Percentiles rank a stretch among this genome's conserved stretches.
Conservation (phyloP, 768 basidiomycete genomes). For the Tulasnella sp. region DNA sequence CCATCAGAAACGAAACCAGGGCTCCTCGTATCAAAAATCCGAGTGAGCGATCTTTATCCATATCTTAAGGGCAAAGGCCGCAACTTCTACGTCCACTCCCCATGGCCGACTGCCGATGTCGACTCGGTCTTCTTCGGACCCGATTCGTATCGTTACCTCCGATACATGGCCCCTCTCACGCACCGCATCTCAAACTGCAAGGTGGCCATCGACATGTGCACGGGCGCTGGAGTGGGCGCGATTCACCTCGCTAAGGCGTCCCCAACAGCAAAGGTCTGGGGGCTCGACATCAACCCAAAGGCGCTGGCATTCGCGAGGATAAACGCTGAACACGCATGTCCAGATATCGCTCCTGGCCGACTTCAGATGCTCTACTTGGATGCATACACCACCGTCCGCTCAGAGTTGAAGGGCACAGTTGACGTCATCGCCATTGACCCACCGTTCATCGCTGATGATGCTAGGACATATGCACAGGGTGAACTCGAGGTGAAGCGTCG, state of each 20-base stretch:
- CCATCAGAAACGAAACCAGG: no score
- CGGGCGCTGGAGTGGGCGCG: constrained; percentile 1
- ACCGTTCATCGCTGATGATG: constrained; percentile 9
- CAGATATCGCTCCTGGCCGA: no score
- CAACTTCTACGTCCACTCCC: not conserved
- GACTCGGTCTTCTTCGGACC: constrained; percentile 3
- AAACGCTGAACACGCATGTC: not conserved
- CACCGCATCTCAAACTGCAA: not conserved
- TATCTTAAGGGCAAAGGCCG: not conserved
- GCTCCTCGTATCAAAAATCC: no score
- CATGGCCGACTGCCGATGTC: not conserved
- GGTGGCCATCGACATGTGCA: not conserved
- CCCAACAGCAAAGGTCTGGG: not conserved
- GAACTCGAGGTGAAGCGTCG: not conserved
- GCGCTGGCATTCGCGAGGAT: not conserved
- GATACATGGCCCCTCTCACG: not conserved
- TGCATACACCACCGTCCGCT: not conserved
- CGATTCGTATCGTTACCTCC: constrained; percentile 8
- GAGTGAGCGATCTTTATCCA: not conserved
- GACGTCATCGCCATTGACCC: constrained; percentile 12
- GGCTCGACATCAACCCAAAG: constrained; percentile 6
- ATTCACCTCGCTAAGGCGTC: not conserved
- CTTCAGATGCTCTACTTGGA: constrained; percentile 1
- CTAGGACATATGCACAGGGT: not conserved
- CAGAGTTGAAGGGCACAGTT: not conserved